Evolutionary conservation across 192 early-diverging fungal genomes (phyloP), one percentile per base, ranked within the genome.

Genomic region (Coemansia aciculifera): DNA sequence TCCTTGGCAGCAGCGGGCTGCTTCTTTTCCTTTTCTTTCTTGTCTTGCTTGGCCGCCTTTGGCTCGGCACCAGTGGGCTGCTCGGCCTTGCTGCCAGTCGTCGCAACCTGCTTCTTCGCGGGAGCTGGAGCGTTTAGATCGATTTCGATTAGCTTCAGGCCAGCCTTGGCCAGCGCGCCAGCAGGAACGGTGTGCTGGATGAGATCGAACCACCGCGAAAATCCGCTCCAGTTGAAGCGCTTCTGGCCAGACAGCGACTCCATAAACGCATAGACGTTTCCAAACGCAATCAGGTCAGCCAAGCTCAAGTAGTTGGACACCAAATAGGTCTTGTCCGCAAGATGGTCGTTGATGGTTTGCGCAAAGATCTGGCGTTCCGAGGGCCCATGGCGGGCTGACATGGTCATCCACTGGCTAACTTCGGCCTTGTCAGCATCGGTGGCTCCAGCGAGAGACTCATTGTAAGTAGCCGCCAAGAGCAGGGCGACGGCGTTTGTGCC

Each of bases 171-270:
- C 32, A 79, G 68, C 13, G 78, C 68, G 17, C 64, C 72, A 3
- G 71, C 63, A 39, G 86, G 74, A 49, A 88, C 74, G 12, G 86
- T 77, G 64, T 93, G 83, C 78, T 93, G 92, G 62, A 93, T 82
- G 59, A 93, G 75, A 82, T 92, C 91, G 62, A 91, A 91, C 89
- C 91, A 93, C 37, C 92, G 85, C 46, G 87, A 85, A 40, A 92
- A 82, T 75, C 90, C 81, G 69, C 80, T 76, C 42, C 81, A 74
- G 54, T 72, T 85, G 68, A 88, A 84, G 59, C 86, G 87, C 64
- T 87, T 85, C 59, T 89, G 85, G 17, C 60, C 42, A 4, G 88
- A 79, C 31, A 87, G 86, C 27, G 78, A 68, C 31, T 71, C 83
- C 66, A 82, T 77, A 52, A 84, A 88, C 48, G 86, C 74, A 42